Conservation (phyloP, 495 filamentous ascomycete genomes). For the Polyplosphaeria fusca region DNA sequence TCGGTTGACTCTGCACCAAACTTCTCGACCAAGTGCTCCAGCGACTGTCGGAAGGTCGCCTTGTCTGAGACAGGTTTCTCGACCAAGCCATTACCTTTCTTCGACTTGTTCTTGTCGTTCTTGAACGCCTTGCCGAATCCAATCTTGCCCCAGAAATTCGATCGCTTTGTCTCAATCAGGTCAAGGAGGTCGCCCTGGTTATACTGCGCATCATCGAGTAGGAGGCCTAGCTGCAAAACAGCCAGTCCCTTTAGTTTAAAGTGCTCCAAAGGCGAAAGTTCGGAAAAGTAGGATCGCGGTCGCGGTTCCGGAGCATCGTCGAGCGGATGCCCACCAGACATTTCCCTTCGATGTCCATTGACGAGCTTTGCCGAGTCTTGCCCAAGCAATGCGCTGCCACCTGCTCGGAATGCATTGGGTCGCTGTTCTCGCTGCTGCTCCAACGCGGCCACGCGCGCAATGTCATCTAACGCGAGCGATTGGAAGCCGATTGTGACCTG, state of each 20-base stretch:
- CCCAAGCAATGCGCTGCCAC: slow-evolving; percentile 70
- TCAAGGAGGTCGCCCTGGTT: slow-evolving; percentile 91
- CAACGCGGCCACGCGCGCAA: slow-evolving; percentile 93
- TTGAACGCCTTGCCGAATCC: slow-evolving; percentile 97
- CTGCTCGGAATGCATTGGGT: slow-evolving; percentile 75
- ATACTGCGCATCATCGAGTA: slow-evolving; percentile 78
- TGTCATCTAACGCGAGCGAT: slow-evolving; percentile 90
- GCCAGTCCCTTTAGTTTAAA: slow-evolving; percentile 96
- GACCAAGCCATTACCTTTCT: slow-evolving; percentile 53
- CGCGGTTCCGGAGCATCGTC: slow-evolving; percentile 48
- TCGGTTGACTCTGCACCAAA: slow-evolving; percentile 95
- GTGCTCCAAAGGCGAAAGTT: slow-evolving; percentile 91
- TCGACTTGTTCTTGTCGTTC: slow-evolving; percentile 61
- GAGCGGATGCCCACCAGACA: slow-evolving; percentile 63
- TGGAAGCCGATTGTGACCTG: slow-evolving; percentile 85
- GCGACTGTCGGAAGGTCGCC: slow-evolving; percentile 81
- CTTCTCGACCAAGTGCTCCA: slow-evolving; percentile 83
- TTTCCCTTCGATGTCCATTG: slow-evolving; percentile 73
- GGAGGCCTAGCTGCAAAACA: slow-evolving; percentile 90
- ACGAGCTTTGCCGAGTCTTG: slow-evolving; percentile 64
- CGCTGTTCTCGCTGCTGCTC: slow-evolving; percentile 92
- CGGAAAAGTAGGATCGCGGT: slow-evolving; percentile 87
- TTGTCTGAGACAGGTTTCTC: slow-evolving; percentile 59
- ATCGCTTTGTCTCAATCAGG: slow-evolving; percentile 88
- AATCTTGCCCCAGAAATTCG: slow-evolving; percentile 96